phyloP scores from a whole-genome alignment of 306 rosid genomes.

The Argentina anserina region DNA sequence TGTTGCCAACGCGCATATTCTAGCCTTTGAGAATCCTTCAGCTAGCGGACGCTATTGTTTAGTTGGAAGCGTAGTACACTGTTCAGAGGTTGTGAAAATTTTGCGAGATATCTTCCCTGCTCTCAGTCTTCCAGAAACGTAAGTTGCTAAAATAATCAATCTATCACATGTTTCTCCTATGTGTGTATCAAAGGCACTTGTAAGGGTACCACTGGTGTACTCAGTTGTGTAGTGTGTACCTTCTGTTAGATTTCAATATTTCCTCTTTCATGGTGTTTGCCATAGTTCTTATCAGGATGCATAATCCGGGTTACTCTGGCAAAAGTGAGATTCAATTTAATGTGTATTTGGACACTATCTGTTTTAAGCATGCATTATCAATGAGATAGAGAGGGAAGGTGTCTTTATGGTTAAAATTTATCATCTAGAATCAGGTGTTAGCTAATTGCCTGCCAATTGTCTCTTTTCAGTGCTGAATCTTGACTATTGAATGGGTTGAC shows the following conservation, averaged over 20 bases:
- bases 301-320: neutral
- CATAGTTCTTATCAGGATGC: neutral
- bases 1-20: slow-evolving; percentile 65
- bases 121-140: slow-evolving; percentile 47
- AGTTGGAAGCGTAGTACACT: slow-evolving; percentile 35
- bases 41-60: slow-evolving; percentile 59
- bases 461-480: neutral
- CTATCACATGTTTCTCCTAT: neutral
- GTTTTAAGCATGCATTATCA: neutral
- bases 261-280: neutral
- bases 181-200: neutral
- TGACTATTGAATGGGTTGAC: neutral
- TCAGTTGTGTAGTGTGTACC: neutral
- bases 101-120: slow-evolving; percentile 40
- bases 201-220: neutral
- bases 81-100: slow-evolving; percentile 35
- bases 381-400: neutral
- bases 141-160: slow-evolving; percentile 10
- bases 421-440: too few relatives aligned
- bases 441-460: neutral
- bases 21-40: slow-evolving; percentile 56
- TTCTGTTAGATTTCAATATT: neutral
- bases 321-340: neutral
- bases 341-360: neutral
- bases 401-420: neutral